Conservation (phyloP, 2,329 filamentous ascomycete species). For the Elsinoe perseae region DNA sequence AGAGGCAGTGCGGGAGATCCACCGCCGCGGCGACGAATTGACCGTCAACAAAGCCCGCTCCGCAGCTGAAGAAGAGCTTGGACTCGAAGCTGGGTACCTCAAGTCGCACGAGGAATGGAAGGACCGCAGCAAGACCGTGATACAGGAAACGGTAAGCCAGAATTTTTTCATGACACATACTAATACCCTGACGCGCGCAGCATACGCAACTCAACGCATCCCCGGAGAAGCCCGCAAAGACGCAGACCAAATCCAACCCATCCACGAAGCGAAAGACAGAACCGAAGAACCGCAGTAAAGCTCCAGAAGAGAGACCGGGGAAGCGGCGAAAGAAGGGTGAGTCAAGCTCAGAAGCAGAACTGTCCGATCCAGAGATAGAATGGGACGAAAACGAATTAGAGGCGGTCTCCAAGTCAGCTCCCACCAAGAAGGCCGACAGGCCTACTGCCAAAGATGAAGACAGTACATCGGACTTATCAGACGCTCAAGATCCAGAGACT, state of each 20-base stretch:
- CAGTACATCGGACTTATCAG: constrained; percentile 15
- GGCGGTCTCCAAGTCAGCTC: not conserved
- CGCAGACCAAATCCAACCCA: not conserved
- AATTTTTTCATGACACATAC: not conserved
- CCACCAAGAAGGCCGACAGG: constrained; percentile 16
- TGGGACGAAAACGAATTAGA: constrained; percentile 6
- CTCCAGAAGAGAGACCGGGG: not conserved
- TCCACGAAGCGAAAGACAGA: not conserved
- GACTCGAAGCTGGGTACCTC: constrained; percentile 48
- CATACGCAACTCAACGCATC: constrained; percentile 7
- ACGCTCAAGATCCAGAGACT: constrained; percentile 9
- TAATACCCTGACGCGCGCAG: not conserved
- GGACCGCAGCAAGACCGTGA: constrained; percentile 44
- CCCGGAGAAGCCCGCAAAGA: constrained; percentile 13
- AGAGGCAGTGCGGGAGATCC: constrained; percentile 34
- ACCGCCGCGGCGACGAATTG: constrained; percentile 42
- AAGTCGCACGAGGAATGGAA: constrained; percentile 50
- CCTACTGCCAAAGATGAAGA: constrained; percentile 16
- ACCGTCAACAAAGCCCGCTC: constrained; percentile 51
- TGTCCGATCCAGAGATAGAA: not conserved
- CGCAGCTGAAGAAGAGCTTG: constrained; percentile 45
- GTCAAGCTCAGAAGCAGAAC: constrained; percentile 11
- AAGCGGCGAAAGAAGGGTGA: constrained; percentile 3
- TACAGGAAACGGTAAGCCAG: constrained; percentile 41
- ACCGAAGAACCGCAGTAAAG: constrained; percentile 2